These are phyloP conservation scores for Tulasnella sp. DNA, from an alignment of 768 basidiomycete species.

Conservation along the genomic window DNA sequence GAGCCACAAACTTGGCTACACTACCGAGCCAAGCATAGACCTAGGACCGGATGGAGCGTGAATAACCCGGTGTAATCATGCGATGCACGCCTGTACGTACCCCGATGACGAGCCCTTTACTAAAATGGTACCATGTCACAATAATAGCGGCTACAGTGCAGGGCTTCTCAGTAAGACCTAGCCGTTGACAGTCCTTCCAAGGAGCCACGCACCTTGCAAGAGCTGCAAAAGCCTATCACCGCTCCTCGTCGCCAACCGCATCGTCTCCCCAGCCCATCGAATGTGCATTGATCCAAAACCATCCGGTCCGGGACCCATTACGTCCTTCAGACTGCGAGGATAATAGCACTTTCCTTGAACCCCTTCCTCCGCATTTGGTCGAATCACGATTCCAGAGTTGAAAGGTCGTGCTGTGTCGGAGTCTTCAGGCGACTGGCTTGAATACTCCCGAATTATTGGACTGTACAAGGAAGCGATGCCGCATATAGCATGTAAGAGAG, in stretches of 20 bases:
- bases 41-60: neutral
- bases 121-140: slow-evolving; percentile 1
- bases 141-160: neutral
- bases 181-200: neutral
- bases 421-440: neutral
- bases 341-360: neutral
- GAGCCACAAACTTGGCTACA: neutral
- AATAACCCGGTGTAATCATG: neutral
- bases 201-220: neutral
- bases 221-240: neutral
- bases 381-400: neutral
- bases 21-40: neutral
- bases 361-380: neutral
- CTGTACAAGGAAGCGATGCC: slow-evolving; percentile 14
- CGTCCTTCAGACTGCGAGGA: neutral
- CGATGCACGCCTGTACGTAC: neutral
- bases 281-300: neutral
- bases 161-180: neutral
- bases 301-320: neutral
- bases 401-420: neutral
- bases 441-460: neutral
- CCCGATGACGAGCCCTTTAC: neutral
- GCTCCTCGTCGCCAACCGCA: neutral
- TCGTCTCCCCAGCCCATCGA: neutral
- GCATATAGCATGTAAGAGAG: slow-evolving; percentile 15